These are phyloP conservation scores for Mortierella polycephala DNA, from an alignment of 371 early-diverging fungal species.

Conservation along the genomic window DNA sequence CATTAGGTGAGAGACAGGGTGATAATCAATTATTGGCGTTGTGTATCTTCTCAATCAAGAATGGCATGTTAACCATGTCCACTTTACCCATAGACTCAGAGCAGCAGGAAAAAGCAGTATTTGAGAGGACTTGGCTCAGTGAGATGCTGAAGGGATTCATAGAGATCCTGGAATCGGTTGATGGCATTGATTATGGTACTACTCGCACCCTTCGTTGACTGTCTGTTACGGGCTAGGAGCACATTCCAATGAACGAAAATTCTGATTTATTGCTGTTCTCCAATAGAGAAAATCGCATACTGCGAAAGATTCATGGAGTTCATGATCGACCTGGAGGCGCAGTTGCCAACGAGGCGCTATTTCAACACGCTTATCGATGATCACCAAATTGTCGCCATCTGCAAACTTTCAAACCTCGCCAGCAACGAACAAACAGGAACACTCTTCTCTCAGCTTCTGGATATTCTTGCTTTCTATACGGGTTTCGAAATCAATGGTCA, in stretches of 20 bases:
- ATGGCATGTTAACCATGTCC: not conserved
- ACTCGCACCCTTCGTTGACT: not conserved
- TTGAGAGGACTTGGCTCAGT: conserved; percentile 71
- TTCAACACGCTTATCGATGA: conserved; percentile 86
- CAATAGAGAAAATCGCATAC: conserved; percentile 64
- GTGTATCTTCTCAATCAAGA: not conserved
- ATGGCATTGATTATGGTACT: conserved; percentile 54
- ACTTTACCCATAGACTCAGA: conserved; percentile 53
- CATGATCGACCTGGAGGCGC: conserved; percentile 85
- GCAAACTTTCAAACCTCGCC: conserved; percentile 66
- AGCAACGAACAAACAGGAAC: conserved; percentile 57
- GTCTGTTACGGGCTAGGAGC: not conserved
- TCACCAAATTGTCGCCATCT: conserved; percentile 76
- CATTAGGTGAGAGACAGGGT: conserved; percentile 52
- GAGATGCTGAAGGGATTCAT: conserved; percentile 66
- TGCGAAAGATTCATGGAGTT: conserved; percentile 85
- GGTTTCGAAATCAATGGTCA: conserved; percentile 87
- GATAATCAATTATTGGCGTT: not conserved
- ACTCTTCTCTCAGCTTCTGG: conserved; percentile 70
- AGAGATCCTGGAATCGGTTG: conserved; percentile 62
- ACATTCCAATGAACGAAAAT: not conserved
- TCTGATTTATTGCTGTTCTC: not conserved
- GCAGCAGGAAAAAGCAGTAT: conserved; percentile 60
- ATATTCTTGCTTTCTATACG: conserved; percentile 72
- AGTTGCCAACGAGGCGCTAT: conserved; percentile 91